Conservation (phyloP, 169 alveolate genomes). For the Plasmodium gonderi region DNA sequence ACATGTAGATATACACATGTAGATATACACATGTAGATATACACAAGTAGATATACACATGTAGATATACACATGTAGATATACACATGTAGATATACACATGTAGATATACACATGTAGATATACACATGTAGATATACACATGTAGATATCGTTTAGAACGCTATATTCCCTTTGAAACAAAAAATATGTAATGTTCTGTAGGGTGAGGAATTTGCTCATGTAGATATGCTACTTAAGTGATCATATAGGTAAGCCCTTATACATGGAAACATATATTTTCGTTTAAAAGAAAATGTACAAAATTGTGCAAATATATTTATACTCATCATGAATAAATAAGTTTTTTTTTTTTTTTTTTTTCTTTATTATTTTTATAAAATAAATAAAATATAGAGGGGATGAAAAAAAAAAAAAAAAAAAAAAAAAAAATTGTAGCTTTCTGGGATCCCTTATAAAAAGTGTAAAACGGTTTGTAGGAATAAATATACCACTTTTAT, state of each 20-base stretch:
- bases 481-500: neutral
- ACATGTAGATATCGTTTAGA: neutral
- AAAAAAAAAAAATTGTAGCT: neutral
- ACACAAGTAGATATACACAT: no score
- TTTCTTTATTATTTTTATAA: neutral
- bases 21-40: neutral
- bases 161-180: neutral
- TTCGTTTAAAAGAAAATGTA: neutral
- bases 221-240: neutral
- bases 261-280: neutral
- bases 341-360: neutral
- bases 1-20: neutral
- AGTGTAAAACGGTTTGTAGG: neutral
- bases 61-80: no score
- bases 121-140: no score
- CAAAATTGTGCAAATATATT: neutral
- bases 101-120: no score
- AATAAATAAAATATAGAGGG: neutral
- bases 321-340: neutral
- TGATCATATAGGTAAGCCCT: neutral
- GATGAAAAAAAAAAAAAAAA: neutral
- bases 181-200: neutral
- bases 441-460: neutral
- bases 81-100: no score
- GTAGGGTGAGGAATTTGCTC: neutral